phyloP scores from a whole-genome alignment of 129 eudicot genomes.

The Lonicera japonica region DNA sequence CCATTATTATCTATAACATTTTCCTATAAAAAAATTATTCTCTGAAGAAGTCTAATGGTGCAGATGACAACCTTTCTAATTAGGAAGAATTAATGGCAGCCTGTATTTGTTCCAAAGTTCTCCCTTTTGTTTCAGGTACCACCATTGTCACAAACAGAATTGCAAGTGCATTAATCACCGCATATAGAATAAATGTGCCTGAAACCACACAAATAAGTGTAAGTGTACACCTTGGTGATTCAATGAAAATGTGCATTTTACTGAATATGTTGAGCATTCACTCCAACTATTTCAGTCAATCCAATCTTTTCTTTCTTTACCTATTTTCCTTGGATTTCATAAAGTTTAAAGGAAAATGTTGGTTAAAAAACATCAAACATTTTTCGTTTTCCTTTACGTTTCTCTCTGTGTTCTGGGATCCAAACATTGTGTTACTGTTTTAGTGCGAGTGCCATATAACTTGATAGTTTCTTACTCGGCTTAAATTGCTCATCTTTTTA shows the following conservation, averaged over 20 bases:
- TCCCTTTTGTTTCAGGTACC: slow-evolving; percentile 94
- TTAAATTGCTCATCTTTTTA: neutral
- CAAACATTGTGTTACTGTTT: too few species aligned
- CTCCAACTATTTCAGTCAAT: too few species aligned
- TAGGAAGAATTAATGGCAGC: slow-evolving; percentile 44
- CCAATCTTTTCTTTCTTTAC: too few species aligned
- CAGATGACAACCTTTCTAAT: neutral
- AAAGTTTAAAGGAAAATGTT: too few species aligned
- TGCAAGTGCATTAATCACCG: slow-evolving; percentile 50
- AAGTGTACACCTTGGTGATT: neutral
- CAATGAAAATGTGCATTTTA: too few species aligned
- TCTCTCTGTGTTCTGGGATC: too few species aligned
- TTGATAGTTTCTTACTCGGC: neutral
- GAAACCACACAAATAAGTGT: slow-evolving; percentile 27
- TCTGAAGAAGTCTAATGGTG: neutral
- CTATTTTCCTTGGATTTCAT: too few species aligned
- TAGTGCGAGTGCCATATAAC: too few species aligned
- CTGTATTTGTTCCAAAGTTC: slow-evolving; percentile 87
- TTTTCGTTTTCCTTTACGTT: neutral
- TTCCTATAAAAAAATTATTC: too few species aligned
- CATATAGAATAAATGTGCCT: slow-evolving; percentile 83
- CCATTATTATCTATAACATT: too few species aligned
- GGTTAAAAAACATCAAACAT: too few species aligned
- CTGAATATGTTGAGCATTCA: too few species aligned
- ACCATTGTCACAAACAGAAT: slow-evolving; percentile 52